phyloP scores from a whole-genome alignment of 192 early-diverging fungal genomes.

The Backusella westeae region DNA sequence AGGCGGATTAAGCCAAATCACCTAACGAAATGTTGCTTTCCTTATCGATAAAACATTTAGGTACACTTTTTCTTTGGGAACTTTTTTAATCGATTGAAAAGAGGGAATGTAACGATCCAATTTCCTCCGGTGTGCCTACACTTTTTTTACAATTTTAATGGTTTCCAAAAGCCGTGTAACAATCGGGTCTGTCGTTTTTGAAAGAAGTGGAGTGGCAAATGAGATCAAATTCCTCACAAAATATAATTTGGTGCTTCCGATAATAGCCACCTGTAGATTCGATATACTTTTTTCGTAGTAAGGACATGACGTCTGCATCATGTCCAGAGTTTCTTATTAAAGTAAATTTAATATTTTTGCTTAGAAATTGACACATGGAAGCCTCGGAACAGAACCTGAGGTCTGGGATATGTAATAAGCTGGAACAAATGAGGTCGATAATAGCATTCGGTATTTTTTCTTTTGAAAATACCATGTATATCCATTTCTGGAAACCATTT shows the following conservation, averaged over 20 bases:
- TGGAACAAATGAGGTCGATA: not conserved
- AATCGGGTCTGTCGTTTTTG: constrained; percentile 63
- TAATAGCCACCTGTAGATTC: constrained; percentile 78
- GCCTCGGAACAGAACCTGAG: constrained; percentile 85
- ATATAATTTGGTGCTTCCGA: constrained; percentile 76
- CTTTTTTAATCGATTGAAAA: not conserved
- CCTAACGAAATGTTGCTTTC: not conserved
- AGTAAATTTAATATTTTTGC: constrained; percentile 56
- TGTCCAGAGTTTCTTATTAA: constrained; percentile 91
- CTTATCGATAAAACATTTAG: not conserved
- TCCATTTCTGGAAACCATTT: not conserved
- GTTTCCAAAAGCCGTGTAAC: constrained; percentile 51
- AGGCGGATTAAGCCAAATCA: not conserved
- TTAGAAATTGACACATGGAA: constrained; percentile 6
- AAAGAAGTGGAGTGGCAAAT: constrained; percentile 49
- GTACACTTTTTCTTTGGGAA: not conserved
- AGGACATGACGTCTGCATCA: constrained; percentile 81
- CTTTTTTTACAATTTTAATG: not conserved
- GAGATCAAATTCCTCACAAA: not conserved
- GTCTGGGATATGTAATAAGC: constrained; percentile 51
- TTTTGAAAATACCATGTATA: not conserved
- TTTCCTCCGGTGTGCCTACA: not conserved
- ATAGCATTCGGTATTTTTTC: not conserved
- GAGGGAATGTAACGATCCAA: not conserved
- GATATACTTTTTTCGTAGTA: constrained; percentile 72